phyloP scores from a whole-genome alignment of 2,329 filamentous ascomycete species.

The Fusarium papillatum region DNA sequence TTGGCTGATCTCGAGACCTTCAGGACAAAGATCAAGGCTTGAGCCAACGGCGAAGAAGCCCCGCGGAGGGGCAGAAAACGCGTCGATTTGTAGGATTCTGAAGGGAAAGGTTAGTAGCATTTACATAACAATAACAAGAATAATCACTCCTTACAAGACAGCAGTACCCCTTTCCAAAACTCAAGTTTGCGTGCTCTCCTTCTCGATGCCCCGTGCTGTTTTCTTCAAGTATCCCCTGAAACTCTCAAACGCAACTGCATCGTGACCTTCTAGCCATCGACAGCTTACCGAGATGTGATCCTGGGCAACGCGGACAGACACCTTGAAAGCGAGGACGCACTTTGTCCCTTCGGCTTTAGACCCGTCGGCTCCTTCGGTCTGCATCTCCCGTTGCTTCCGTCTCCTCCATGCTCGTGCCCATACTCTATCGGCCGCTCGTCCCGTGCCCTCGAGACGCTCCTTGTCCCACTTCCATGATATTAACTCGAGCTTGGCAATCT shows the following conservation, averaged over 20 bases:
- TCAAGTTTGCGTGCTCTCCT: background rate
- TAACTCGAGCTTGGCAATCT: conserved; percentile 70
- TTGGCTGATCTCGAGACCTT: conserved; percentile 54
- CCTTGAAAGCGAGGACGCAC: conserved; percentile 69
- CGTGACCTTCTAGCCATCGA: conserved; percentile 78
- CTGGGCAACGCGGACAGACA: conserved; percentile 60
- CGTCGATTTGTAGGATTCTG: background rate
- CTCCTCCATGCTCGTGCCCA: conserved; percentile 84
- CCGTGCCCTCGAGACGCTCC: conserved; percentile 66
- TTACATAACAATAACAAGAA: background rate
- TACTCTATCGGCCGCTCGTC: conserved; percentile 78
- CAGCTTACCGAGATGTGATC: conserved; percentile 62
- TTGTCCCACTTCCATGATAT: conserved; percentile 74
- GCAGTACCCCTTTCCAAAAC: too few species aligned
- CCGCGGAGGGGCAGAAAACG: too few species aligned
- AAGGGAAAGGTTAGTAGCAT: background rate
- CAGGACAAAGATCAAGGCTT: conserved; percentile 26
- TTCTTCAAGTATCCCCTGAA: conserved; percentile 84
- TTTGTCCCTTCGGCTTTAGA: conserved; percentile 41
- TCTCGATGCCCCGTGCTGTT: conserved; percentile 37
- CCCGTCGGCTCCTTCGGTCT: conserved; percentile 35
- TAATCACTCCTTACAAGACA: background rate
- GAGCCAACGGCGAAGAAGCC: background rate
- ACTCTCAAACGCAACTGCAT: conserved; percentile 85
- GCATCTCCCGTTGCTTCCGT: conserved; percentile 66